Percentiles rank a stretch among this genome's conserved stretches.
phyloP scores from a whole-genome alignment of 2,329 filamentous ascomycete genomes.

The Claviceps humidiphila region DNA sequence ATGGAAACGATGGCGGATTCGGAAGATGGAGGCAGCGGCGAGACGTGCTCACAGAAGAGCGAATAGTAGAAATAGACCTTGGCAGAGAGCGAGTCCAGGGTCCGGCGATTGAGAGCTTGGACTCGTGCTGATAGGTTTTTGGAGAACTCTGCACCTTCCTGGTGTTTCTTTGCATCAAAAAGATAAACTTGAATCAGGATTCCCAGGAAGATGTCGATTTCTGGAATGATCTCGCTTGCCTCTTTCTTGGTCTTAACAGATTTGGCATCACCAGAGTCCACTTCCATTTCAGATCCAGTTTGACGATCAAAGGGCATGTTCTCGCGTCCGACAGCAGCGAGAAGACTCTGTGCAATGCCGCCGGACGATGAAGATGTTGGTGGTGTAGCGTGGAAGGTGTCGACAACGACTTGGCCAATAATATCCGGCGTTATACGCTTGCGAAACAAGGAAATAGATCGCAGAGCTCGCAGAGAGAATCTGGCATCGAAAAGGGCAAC shows the following conservation, averaged over 20 bases:
- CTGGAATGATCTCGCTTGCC: slow-evolving; percentile 60
- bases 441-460: slow-evolving; percentile 89
- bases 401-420: slow-evolving; percentile 64
- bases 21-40: slow-evolving; percentile 76
- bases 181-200: slow-evolving; percentile 80
- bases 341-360: slow-evolving; percentile 53
- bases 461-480: slow-evolving; percentile 85
- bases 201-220: slow-evolving; percentile 79
- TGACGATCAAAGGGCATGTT: slow-evolving; percentile 48
- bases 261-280: slow-evolving; percentile 49
- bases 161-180: slow-evolving; percentile 70
- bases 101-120: slow-evolving; percentile 81
- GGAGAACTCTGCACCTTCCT: slow-evolving; percentile 76
- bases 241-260: slow-evolving; percentile 47
- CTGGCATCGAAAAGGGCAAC: slow-evolving; percentile 87
- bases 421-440: slow-evolving; percentile 79
- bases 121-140: slow-evolving; percentile 71
- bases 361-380: slow-evolving; percentile 33
- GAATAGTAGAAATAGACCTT: slow-evolving; percentile 98
- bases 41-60: slow-evolving; percentile 84
- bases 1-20: slow-evolving; percentile 78
- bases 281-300: slow-evolving; percentile 54
- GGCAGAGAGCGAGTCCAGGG: slow-evolving; percentile 82
- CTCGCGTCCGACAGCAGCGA: slow-evolving; percentile 56
- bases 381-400: slow-evolving; percentile 56